Conservation (phyloP, 306 rosid species). For the Vigna radiata region DNA sequence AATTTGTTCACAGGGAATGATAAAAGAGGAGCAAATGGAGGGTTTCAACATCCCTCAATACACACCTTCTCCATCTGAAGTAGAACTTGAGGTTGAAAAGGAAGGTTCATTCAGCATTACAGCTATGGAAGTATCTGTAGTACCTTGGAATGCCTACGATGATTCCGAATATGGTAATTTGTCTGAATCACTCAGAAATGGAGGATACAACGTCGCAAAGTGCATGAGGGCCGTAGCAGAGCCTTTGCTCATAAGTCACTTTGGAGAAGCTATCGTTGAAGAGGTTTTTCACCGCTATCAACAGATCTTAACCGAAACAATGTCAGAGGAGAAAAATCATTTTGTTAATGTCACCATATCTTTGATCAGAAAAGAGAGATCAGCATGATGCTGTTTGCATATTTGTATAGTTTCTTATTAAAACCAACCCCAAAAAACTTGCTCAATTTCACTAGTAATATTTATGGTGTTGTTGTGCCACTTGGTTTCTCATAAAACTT, state of each 20-base stretch:
- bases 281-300: conserved; percentile 44
- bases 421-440: too few species aligned
- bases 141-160: conserved; percentile 50
- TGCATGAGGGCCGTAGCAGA: conserved; percentile 60
- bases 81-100: conserved; percentile 52
- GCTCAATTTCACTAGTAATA: background rate
- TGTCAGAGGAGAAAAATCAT: conserved; percentile 52
- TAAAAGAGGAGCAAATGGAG: conserved; percentile 55
- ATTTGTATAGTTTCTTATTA: background rate
- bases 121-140: conserved; percentile 33
- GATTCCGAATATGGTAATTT: background rate
- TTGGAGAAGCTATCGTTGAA: conserved; percentile 58
- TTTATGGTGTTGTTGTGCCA: too few species aligned
- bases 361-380: conserved; percentile 24
- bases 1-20: conserved; percentile 40
- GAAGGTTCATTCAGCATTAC: conserved; percentile 59
- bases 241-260: conserved; percentile 52
- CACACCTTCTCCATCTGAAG: conserved; percentile 59
- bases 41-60: conserved; percentile 65
- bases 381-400: background rate
- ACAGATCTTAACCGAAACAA: conserved; percentile 39
- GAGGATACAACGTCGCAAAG: conserved; percentile 45
- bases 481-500: background rate
- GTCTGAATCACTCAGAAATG: background rate
- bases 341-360: conserved; percentile 45